Evolutionary conservation across 2,329 filamentous ascomycete genomes (phyloP).

Genomic region (Fusarium anguioides): DNA sequence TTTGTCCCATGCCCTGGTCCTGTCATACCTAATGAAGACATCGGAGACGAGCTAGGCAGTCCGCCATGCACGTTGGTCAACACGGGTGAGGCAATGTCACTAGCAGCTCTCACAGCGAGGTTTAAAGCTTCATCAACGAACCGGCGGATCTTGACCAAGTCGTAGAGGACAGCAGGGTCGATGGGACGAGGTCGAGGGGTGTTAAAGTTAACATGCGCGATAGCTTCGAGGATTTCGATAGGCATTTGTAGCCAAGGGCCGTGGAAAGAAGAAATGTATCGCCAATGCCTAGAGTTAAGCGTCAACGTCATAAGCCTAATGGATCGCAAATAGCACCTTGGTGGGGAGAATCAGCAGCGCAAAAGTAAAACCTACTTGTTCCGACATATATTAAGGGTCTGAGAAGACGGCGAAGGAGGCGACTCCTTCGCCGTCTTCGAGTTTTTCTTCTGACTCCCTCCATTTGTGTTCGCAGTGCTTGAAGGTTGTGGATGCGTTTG

Average conservation of each 20-base stretch:
- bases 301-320: constrained; percentile 17
- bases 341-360: constrained; percentile 1
- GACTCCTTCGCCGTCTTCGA: constrained; percentile 16
- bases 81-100: constrained; percentile 74
- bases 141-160: constrained; percentile 83
- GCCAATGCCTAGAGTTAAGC: constrained; percentile 74
- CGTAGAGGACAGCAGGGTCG: constrained; percentile 84
- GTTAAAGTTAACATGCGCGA: constrained; percentile 83
- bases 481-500: constrained; percentile 18
- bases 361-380: constrained; percentile 68
- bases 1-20: constrained; percentile 71
- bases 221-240: constrained; percentile 79
- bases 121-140: constrained; percentile 84
- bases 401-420: constrained; percentile 13
- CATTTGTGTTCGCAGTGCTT: constrained; percentile 10
- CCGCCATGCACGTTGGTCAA: constrained; percentile 66
- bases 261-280: constrained; percentile 85
- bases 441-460: constrained; percentile 23
- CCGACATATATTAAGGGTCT: constrained; percentile 59
- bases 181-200: constrained; percentile 80
- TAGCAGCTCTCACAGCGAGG: constrained; percentile 80
- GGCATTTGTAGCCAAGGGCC: constrained; percentile 86
- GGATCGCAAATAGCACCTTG: background rate
- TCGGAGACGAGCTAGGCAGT: constrained; percentile 33
- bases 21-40: constrained; percentile 36